A percentile compares a stretch with the other conserved stretches of the same genome.
These are phyloP conservation scores for Neurospora sp. DNA, from an alignment of 495 filamentous ascomycete species.

Conservation along the genomic window DNA sequence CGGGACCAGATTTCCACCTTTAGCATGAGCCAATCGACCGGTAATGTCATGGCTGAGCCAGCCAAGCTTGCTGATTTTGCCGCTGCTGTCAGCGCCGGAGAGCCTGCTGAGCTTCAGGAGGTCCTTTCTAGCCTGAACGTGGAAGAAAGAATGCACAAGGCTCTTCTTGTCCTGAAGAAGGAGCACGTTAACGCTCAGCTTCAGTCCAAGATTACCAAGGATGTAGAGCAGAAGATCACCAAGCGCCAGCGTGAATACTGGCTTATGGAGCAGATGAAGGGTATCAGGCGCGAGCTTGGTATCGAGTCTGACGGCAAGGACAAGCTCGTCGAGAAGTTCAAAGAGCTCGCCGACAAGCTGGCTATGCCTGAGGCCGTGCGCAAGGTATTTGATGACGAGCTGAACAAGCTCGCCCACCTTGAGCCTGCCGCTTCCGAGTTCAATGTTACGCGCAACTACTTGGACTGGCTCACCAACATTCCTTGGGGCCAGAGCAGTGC, in stretches of 20 bases:
- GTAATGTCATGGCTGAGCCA: conserved; percentile 90
- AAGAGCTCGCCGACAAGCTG: conserved; percentile 85
- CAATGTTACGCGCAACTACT: conserved; percentile 97
- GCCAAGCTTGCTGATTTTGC: conserved; percentile 95
- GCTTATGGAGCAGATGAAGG: conserved; percentile 99
- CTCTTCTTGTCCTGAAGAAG: conserved; percentile 86
- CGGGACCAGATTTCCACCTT: conserved; percentile 95
- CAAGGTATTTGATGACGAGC: conserved; percentile 96
- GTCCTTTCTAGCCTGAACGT: conserved; percentile 83
- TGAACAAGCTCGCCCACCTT: conserved; percentile 91
- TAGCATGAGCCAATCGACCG: conserved; percentile 85
- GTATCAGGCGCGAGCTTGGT: conserved; percentile 89
- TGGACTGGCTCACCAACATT: conserved; percentile 97
- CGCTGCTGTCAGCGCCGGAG: conserved; percentile 84
- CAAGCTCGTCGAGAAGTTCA: conserved; percentile 93
- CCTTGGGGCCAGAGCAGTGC: conserved; percentile 94
- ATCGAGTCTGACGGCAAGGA: conserved; percentile 98
- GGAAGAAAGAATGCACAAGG: conserved; percentile 81
- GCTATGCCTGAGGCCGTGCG: conserved; percentile 95
- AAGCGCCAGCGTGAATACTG: conserved; percentile 98
- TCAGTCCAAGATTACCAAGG: conserved; percentile 94
- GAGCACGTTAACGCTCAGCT: conserved; percentile 97
- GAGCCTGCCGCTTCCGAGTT: conserved; percentile 95
- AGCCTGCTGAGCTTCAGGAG: conserved; percentile 84
- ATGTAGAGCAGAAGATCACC: conserved; percentile 95